phyloP scores from a whole-genome alignment of 2,329 filamentous ascomycete genomes.

The Trichoderma oligosporum region DNA sequence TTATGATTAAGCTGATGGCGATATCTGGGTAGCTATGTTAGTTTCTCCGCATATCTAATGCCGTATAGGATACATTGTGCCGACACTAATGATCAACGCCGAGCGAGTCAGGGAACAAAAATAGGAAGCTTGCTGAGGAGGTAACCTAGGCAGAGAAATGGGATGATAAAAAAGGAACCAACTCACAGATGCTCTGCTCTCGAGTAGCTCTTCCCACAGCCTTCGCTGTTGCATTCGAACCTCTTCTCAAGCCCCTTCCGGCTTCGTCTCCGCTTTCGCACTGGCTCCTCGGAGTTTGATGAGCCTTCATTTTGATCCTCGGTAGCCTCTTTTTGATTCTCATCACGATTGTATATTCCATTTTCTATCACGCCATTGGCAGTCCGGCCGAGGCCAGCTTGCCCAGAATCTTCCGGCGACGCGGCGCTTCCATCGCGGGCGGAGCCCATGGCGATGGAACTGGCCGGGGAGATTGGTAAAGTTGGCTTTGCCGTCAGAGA shows the following conservation, averaged over 20 bases:
- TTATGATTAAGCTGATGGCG: constrained; percentile 94
- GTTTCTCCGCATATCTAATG: not conserved
- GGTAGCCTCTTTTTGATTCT: not conserved
- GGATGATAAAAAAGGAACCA: constrained; percentile 27
- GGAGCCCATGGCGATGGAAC: constrained; percentile 17
- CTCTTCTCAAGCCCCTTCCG: constrained; percentile 76
- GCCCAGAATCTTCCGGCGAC: constrained; percentile 3
- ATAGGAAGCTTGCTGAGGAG: too few relatives aligned
- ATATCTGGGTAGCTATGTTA: constrained; percentile 49
- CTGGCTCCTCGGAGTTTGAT: constrained; percentile 20
- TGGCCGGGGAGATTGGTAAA: constrained; percentile 17
- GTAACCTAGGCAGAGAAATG: too few relatives aligned
- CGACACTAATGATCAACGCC: too few relatives aligned
- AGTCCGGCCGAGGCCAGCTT: not conserved
- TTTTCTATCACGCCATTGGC: constrained; percentile 4
- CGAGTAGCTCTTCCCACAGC: constrained; percentile 94
- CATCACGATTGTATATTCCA: not conserved
- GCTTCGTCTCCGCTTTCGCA: constrained; percentile 61
- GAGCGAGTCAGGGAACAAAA: too few relatives aligned
- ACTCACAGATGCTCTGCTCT: constrained; percentile 87
- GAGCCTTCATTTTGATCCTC: constrained; percentile 17
- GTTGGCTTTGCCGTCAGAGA: constrained; percentile 11
- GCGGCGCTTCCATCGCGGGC: constrained; percentile 12
- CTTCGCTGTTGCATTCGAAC: constrained; percentile 78
- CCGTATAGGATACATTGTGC: not conserved